Base-by-base conservation (phyloP, 495 filamentous ascomycete species). In the Parathielavia hyrcaniae region DNA sequence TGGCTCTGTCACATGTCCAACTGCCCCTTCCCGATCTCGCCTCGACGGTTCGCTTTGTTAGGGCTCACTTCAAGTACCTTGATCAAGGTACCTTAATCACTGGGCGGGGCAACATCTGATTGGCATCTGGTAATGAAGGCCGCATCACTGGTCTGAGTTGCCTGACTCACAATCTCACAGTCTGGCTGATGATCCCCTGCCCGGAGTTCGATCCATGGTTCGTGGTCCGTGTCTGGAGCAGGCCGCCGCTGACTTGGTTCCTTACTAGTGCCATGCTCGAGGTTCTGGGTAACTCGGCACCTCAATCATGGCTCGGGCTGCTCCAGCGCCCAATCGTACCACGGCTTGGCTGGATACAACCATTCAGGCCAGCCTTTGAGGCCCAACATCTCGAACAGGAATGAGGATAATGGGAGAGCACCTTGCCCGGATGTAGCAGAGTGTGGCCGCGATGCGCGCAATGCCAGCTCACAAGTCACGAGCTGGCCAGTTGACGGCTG, bases 31-130 rank as follows among this genome's bases (percentile, higher is more conserved):
- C 22, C 44, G n/a, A 48, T 56, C 53, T 19, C 34, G 22, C 20
- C 22, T 38, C 8, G 39, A n/a, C n/a, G n/a, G n/a, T n/a, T n/a
- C n/a, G n/a, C n/a, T n/a, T n/a, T n/a, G n/a, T n/a, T n/a, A n/a
- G n/a, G n/a, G n/a, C n/a, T n/a, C n/a, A n/a, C n/a, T n/a, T n/a
- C n/a, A n/a, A n/a, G n/a, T n/a, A n/a, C n/a, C n/a, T n/a, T n/a
- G n/a, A n/a, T n/a, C n/a, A n/a, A n/a, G n/a, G n/a, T n/a, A n/a
- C n/a, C n/a, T n/a, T 57, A 56, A 47, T 44, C 20, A 16, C 41
- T 49, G 40, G 35, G 60, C 54, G 64, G 58, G 47, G 48, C 51
- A 7, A 36, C 23, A 53, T 58, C 58, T 54, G 63, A 62, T 65
- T 61, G 63, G 63, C 50, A 56, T 38, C 53, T 38, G 38, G 40